Conservation (phyloP, 257 asterid species). For the Petunia axillaris region DNA sequence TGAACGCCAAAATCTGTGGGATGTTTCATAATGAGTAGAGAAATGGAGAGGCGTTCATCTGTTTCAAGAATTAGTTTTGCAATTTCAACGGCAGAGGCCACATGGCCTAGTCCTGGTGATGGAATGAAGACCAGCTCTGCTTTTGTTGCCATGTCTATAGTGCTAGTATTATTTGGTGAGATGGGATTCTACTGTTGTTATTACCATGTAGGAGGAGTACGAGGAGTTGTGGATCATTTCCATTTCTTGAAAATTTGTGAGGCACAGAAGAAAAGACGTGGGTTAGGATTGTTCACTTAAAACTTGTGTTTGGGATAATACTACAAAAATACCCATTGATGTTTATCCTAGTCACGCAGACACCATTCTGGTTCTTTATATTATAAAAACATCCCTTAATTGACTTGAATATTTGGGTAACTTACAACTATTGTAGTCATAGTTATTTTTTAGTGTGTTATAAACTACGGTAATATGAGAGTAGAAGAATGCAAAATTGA, state of each 20-base stretch:
- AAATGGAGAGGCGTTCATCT: constrained; percentile 23
- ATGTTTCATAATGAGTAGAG: constrained; percentile 28
- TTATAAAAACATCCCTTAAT: neutral
- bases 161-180: too few relatives aligned
- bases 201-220: neutral
- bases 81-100: constrained; percentile 31
- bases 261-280: neutral
- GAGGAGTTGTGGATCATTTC: neutral
- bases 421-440: neutral
- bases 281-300: neutral
- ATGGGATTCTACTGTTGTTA: neutral
- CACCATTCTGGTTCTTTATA: neutral
- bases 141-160: constrained; percentile 2
- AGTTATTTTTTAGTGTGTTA: neutral
- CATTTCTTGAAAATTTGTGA: neutral
- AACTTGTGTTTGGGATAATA: neutral
- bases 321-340: neutral
- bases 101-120: constrained; percentile 39
- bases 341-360: neutral
- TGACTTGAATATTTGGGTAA: neutral
- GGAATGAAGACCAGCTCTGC: constrained; percentile 38
- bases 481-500: too few relatives aligned
- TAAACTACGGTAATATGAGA: too few relatives aligned
- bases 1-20: constrained; percentile 31
- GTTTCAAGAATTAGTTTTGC: constrained; percentile 25